phyloP scores from a whole-genome alignment of 2,329 filamentous ascomycete genomes.

The Neoarthrinium moseri region DNA sequence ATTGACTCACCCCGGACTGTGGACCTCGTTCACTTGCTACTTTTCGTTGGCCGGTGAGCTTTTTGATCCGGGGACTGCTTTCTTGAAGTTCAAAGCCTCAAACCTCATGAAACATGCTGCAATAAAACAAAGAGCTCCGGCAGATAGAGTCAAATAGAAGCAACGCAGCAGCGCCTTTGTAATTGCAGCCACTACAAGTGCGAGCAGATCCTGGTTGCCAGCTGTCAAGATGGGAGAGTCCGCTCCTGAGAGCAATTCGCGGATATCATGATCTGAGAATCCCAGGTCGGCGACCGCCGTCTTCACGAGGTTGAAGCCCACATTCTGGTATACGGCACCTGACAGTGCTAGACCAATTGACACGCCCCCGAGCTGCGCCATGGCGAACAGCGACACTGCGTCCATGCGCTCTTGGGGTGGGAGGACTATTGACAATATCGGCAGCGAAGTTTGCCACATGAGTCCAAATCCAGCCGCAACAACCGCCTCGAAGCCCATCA shows the following conservation, averaged over 20 bases:
- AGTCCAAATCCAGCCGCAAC: constrained; percentile 30
- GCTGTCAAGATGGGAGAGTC: constrained; percentile 21
- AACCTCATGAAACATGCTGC: constrained; percentile 25
- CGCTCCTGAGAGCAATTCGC: constrained; percentile 25
- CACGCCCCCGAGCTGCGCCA: constrained; percentile 30
- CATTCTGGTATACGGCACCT: constrained; percentile 29
- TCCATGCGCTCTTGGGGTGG: constrained; percentile 26
- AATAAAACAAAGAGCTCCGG: constrained; percentile 22
- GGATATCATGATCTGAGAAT: constrained; percentile 22
- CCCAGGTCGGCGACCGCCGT: constrained; percentile 15
- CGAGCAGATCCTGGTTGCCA: constrained; percentile 14
- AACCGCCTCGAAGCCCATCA: constrained; percentile 30
- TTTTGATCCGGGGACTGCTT: neutral
- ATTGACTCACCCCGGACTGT: neutral
- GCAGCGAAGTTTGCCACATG: constrained; percentile 28
- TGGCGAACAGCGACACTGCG: constrained; percentile 30
- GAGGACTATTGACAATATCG: constrained; percentile 26
- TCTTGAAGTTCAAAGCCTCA: constrained; percentile 25
- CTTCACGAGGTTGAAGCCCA: constrained; percentile 23
- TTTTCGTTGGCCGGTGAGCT: neutral
- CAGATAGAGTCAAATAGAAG: constrained; percentile 25
- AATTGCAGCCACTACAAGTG: constrained; percentile 20
- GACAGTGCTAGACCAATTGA: constrained; percentile 25
- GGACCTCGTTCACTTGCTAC: too few relatives aligned
- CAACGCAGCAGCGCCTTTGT: constrained; percentile 22